A percentile compares a stretch with the other conserved stretches of the same genome.
Evolutionary conservation across 306 rosid genomes (phyloP).

Genomic region (Argentina anserina): DNA sequence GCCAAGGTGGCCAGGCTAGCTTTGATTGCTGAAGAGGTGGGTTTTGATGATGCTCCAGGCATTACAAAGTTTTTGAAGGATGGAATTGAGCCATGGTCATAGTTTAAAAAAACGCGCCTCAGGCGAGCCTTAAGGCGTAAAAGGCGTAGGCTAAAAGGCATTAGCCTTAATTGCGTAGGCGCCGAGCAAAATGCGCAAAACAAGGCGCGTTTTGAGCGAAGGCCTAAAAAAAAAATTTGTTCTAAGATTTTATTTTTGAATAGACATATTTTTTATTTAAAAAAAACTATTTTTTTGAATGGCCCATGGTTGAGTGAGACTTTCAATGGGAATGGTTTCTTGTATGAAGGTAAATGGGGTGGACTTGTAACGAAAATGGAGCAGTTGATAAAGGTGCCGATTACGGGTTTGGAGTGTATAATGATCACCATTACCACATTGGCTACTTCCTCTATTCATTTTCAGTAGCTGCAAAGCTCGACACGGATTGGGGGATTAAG

Average conservation of each 20-base stretch:
- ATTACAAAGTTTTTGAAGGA: slow-evolving; percentile 43
- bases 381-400: slow-evolving; percentile 41
- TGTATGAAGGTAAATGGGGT: slow-evolving; percentile 62
- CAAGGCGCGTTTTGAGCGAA: no score
- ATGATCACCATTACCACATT: slow-evolving; percentile 61
- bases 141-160: no score
- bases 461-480: slow-evolving; percentile 55
- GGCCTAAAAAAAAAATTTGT: no score
- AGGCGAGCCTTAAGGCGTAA: no score
- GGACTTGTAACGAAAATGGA: slow-evolving; percentile 57
- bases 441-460: slow-evolving; percentile 48
- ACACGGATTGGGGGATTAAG: slow-evolving; percentile 56
- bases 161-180: no score
- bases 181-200: no score
- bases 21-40: slow-evolving; percentile 63
- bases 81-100: slow-evolving; percentile 59
- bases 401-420: slow-evolving; percentile 61
- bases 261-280: no score
- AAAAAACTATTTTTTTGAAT: no score
- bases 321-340: slow-evolving; percentile 52
- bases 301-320: slow-evolving; percentile 75
- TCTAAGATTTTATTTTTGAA: no score
- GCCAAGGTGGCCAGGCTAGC: slow-evolving; percentile 71
- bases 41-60: slow-evolving; percentile 36
- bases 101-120: no score